phyloP scores from a whole-genome alignment of 2,329 filamentous ascomycete genomes.

The Leptographium radiaticola region DNA sequence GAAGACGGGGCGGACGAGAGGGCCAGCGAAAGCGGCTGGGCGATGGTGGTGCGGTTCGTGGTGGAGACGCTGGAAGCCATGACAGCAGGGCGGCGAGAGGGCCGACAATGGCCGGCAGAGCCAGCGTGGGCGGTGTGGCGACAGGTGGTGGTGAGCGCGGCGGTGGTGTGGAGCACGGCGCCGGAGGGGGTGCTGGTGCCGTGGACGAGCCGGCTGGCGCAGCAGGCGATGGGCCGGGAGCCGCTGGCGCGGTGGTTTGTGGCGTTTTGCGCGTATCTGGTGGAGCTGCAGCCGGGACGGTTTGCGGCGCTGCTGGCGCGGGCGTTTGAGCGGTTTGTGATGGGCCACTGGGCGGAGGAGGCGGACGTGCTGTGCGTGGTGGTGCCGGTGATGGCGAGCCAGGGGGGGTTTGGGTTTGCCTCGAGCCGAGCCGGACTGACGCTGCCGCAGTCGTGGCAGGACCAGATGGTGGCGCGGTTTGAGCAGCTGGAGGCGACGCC shows the following conservation, averaged over 20 bases:
- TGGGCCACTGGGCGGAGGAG: conserved; percentile 56
- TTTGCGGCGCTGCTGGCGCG: conserved; percentile 70
- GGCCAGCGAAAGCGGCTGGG: conserved; percentile 42
- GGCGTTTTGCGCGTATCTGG: conserved; percentile 71
- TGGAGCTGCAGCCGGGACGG: conserved; percentile 56
- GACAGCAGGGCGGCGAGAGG: conserved; percentile 15
- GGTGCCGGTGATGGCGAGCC: conserved; percentile 50
- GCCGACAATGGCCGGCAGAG: conserved; percentile 4
- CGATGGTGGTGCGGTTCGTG: conserved; percentile 43
- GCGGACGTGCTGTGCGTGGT: conserved; percentile 54
- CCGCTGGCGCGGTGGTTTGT: conserved; percentile 63
- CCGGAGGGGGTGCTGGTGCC: conserved; percentile 70
- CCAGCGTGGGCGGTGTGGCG: conserved; percentile 37
- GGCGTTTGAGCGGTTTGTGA: conserved; percentile 75
- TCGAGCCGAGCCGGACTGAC: conserved; percentile 18
- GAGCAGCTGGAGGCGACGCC: conserved; percentile 49
- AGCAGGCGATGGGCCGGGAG: conserved; percentile 48
- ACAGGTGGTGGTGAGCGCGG: conserved; percentile 39
- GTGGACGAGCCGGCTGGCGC: conserved; percentile 49
- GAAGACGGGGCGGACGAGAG: too few species aligned
- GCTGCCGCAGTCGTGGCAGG: conserved; percentile 57
- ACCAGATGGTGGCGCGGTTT: conserved; percentile 58
- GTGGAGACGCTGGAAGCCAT: conserved; percentile 37
- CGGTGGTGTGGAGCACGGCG: conserved; percentile 61
- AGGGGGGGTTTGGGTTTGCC: conserved; percentile 29